These are phyloP conservation scores for Eurotiales sp. DNA, from an alignment of 2,329 filamentous ascomycete genomes.

Conservation along the genomic window DNA sequence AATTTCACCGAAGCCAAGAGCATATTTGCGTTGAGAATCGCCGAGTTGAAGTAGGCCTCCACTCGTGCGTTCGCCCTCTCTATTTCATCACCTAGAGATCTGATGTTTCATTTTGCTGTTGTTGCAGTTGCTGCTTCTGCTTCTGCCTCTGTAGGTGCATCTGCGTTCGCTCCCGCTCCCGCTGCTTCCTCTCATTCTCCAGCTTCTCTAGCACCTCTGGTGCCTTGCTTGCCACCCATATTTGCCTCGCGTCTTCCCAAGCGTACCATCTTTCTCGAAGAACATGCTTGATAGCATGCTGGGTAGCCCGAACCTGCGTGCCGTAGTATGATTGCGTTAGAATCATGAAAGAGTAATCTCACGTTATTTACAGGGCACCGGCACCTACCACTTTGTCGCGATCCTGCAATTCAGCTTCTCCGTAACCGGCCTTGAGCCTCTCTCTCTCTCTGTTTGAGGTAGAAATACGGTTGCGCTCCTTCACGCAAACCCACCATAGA, in stretches of 20 bases:
- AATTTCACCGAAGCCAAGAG: background rate
- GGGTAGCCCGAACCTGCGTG: slow-evolving; percentile 70
- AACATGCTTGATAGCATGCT: slow-evolving; percentile 76
- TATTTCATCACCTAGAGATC: too few species aligned
- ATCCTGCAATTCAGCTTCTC: slow-evolving; percentile 61
- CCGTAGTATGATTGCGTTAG: slow-evolving; percentile 2
- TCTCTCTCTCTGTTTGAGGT: slow-evolving; percentile 69
- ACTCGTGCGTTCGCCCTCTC: too few species aligned
- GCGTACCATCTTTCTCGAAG: slow-evolving; percentile 85
- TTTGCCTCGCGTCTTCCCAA: slow-evolving; percentile 53
- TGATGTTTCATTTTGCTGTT: too few species aligned
- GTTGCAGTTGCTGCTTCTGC: too few species aligned
- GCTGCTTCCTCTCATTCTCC: background rate
- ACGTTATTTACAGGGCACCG: too few species aligned
- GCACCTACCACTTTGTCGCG: slow-evolving; percentile 64
- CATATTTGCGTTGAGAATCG: too few species aligned
- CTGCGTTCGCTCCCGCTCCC: too few species aligned
- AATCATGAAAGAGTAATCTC: too few species aligned
- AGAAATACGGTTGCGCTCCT: slow-evolving; percentile 84
- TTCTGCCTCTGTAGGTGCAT: too few species aligned
- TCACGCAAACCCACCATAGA: slow-evolving; percentile 91
- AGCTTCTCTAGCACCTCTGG: background rate
- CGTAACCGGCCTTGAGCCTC: slow-evolving; percentile 67
- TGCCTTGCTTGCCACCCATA: slow-evolving; percentile 17
- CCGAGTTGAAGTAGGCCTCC: background rate